Evolutionary conservation across 2,329 filamentous ascomycete genomes (phyloP), one percentile per base, ranked within the genome.

Genomic region (Aspergillus fumigatiaffinis): DNA sequence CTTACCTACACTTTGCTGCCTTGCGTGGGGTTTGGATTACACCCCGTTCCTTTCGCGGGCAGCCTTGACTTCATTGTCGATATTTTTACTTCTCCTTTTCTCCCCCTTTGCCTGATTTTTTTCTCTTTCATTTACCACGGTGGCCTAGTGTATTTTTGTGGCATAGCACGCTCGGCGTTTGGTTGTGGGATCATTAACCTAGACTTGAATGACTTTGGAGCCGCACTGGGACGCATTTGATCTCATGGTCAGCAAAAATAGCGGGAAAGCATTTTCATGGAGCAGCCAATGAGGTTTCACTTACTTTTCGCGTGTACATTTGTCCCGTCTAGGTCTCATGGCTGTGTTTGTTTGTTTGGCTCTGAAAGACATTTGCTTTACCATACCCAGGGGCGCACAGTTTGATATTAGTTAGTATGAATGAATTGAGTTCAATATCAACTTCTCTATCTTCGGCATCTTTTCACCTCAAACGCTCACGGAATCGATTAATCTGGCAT

Each of bases 151-250:
- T 70, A 65, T 67, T 72, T 47, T 63, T 61, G 68, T 68, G 69
- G 70, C 70, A 72, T 72, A 71, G 70, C 70, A 71, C 69, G 61
- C 68, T 64, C 65, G 70, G 70, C 70, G 69, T 72, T 72, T 65
- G 68, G 68, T 66, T 64, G 64, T 61, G 68, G 67, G 53, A 60
- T 62, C 57, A 68, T 68, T 72, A 71, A 69, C 71, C 66, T 72
- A 65, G 68, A 61, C 67, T 68, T 70, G 66, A 67, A 65, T 68
- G 64, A 67, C 66, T 66, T 67, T 67, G 66, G 64, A 68, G 66
- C 62, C 64, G 63, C 63, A 67, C 61, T 68, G 63, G 67, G 67
- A 70, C 65, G 66, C 66, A 71, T 71, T 67, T 73, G 66, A 66
- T 65, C 67, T 71, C 62, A 67, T 62, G 63, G 67, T 65, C 66